phyloP scores from a whole-genome alignment of 352 stramenopile species.

The Phytopythium delawarense region DNA sequence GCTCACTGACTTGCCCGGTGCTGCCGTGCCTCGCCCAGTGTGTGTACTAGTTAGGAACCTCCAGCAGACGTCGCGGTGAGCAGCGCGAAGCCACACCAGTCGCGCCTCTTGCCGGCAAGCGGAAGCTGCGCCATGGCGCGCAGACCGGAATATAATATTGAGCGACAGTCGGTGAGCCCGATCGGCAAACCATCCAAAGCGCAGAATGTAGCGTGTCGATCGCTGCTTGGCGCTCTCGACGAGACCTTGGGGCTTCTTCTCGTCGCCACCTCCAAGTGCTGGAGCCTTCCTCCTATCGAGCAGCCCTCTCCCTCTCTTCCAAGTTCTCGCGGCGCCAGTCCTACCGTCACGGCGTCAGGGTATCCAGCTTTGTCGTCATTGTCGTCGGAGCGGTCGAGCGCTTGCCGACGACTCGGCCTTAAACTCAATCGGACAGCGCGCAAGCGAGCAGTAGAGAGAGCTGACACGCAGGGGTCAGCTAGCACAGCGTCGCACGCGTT shows the following conservation, averaged over 20 bases:
- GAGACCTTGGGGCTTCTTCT: not conserved
- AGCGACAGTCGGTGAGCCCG: not conserved
- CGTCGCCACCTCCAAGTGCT: not conserved
- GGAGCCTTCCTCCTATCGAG: not conserved
- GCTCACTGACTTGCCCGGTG: not conserved
- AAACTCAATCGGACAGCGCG: conserved; percentile 14
- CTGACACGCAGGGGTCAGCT: not conserved
- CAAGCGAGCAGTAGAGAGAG: not conserved
- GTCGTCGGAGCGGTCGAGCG: not conserved
- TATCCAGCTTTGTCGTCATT: not conserved
- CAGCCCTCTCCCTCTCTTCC: not conserved
- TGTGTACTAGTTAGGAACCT: conserved; percentile 65
- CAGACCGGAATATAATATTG: not conserved
- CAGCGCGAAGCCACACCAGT: not conserved
- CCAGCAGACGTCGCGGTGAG: conserved; percentile 58
- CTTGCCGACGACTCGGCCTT: conserved; percentile 11
- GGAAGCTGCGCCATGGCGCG: not conserved
- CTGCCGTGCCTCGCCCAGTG: conserved; percentile 21
- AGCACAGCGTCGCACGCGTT: not conserved
- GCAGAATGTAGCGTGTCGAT: conserved; percentile 3
- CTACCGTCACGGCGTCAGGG: not conserved
- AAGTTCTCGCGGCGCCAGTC: not conserved
- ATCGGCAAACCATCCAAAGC: not conserved
- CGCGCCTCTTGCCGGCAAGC: not conserved
- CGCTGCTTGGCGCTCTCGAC: not conserved